These are phyloP conservation scores for Citrus mangshanensis DNA, from an alignment of 345 rosid genomes.

Conservation along the genomic window DNA sequence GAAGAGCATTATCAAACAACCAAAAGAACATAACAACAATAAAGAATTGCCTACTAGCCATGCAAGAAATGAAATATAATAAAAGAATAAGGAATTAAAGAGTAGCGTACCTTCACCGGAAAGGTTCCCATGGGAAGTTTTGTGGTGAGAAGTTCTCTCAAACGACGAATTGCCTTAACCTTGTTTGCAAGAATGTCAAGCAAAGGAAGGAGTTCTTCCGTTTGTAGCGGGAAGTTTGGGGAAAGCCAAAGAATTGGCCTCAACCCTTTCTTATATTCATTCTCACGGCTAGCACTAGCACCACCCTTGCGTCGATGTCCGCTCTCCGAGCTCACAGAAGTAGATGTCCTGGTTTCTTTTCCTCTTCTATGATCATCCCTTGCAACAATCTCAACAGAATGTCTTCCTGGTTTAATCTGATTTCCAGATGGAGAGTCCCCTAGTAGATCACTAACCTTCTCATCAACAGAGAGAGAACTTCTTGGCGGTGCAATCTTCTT, in stretches of 20 bases:
- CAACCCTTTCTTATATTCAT: constrained; percentile 87
- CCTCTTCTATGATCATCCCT: constrained; percentile 62
- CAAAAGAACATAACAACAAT: neutral
- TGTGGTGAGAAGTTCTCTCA: constrained; percentile 91
- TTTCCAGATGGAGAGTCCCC: constrained; percentile 61
- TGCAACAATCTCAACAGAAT: constrained; percentile 67
- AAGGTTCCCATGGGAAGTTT: constrained; percentile 92
- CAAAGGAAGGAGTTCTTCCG: constrained; percentile 91
- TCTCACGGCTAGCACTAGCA: constrained; percentile 46
- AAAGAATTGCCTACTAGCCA: neutral
- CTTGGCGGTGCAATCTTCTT: constrained; percentile 66
- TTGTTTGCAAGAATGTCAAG: constrained; percentile 98
- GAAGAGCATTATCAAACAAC: constrained; percentile 1
- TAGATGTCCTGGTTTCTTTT: constrained; percentile 48
- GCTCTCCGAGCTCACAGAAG: constrained; percentile 42
- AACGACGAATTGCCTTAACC: constrained; percentile 95
- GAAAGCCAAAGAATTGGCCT: constrained; percentile 97
- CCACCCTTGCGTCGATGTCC: constrained; percentile 54
- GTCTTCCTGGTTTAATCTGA: constrained; percentile 77
- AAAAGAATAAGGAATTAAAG: neutral
- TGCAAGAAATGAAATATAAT: neutral
- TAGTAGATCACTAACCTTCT: constrained; percentile 75
- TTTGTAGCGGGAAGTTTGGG: constrained; percentile 76
- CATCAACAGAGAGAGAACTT: constrained; percentile 80
- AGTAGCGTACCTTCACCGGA: constrained; percentile 82